phyloP scores from a whole-genome alignment of 1,284 basidiomycete species.

The Retiboletus fuscus region DNA sequence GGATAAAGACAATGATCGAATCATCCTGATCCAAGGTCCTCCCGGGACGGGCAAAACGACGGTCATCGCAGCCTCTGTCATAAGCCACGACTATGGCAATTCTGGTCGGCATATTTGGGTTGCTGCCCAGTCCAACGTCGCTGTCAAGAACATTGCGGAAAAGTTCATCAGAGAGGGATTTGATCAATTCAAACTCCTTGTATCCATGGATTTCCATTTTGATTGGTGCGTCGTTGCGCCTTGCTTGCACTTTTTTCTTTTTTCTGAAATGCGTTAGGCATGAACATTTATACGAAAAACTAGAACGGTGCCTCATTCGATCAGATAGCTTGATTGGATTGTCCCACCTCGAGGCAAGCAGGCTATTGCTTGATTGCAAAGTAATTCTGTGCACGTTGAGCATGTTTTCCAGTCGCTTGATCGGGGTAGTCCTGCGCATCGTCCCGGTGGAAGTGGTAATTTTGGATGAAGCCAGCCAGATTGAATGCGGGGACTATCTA shows the following conservation, averaged over 20 bases:
- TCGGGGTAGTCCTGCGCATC: constrained; percentile 49
- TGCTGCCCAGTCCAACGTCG: constrained; percentile 75
- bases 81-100: constrained; percentile 47
- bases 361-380: constrained; percentile 53
- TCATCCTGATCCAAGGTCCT: constrained; percentile 71
- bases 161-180: constrained; percentile 55
- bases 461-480: constrained; percentile 76
- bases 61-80: constrained; percentile 61
- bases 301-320: constrained; percentile 61
- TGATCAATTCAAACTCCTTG: constrained; percentile 54
- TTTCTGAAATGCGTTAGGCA: constrained; percentile 62
- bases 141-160: constrained; percentile 67
- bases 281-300: constrained; percentile 70
- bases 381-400: constrained; percentile 69
- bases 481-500: constrained; percentile 70
- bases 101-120: constrained; percentile 65
- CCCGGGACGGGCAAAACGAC: constrained; percentile 59
- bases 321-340: constrained; percentile 57
- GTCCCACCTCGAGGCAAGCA: constrained; percentile 29
- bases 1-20: constrained; percentile 51
- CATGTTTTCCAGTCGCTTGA: constrained; percentile 54
- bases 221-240: constrained; percentile 64
- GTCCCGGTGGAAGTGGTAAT: constrained; percentile 64
- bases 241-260: background rate
- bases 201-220: constrained; percentile 58